phyloP scores from a whole-genome alignment of 257 asterid genomes.

The Petunia axillaris region DNA sequence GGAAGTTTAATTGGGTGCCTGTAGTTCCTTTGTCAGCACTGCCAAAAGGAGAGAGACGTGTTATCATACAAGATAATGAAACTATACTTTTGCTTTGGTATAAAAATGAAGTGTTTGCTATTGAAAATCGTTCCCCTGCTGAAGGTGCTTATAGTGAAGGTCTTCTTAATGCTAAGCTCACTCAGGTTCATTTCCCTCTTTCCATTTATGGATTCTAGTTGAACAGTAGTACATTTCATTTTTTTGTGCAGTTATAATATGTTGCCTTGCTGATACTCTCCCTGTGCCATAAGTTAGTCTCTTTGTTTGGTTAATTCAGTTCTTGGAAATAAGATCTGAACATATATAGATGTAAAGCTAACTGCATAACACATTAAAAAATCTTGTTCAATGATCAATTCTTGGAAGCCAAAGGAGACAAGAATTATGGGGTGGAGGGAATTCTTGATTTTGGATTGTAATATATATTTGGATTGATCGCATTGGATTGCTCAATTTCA shows the following conservation, averaged over 20 bases:
- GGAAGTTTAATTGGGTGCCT: conserved; percentile 66
- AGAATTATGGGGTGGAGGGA: background rate
- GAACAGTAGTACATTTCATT: background rate
- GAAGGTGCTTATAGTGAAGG: conserved; percentile 96
- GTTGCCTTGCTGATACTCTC: background rate
- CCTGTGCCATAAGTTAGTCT: background rate
- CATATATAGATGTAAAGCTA: background rate
- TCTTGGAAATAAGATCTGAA: background rate
- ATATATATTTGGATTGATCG: background rate
- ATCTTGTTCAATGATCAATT: background rate
- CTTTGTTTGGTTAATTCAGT: background rate
- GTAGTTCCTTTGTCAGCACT: conserved; percentile 87
- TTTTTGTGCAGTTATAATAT: background rate
- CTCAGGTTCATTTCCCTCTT: conserved; percentile 56
- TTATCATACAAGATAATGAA: conserved; percentile 73
- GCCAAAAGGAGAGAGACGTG: conserved; percentile 97
- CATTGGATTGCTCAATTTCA: background rate
- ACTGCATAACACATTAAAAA: background rate
- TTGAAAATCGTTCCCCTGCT: conserved; percentile 93
- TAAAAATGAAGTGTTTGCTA: conserved; percentile 70
- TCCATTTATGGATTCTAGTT: background rate
- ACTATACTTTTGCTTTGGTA: conserved; percentile 82
- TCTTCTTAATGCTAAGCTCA: conserved; percentile 86
- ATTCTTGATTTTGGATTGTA: background rate
- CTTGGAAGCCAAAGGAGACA: background rate